Conservation (phyloP, 1,284 basidiomycete genomes). For the Porogramme epimiltina region DNA sequence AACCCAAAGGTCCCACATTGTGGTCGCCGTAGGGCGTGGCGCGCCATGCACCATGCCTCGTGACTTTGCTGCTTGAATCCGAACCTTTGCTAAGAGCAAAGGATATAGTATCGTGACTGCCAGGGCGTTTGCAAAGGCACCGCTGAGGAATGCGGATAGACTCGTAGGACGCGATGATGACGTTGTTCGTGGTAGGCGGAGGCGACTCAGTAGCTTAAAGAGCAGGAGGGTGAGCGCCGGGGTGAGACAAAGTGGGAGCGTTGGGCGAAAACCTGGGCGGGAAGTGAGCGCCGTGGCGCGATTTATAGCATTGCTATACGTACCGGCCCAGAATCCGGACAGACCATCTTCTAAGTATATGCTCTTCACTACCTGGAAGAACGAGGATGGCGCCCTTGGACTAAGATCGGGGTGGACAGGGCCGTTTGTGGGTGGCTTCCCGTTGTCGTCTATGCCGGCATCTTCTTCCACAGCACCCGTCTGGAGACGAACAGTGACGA, state of each 20-base stretch:
- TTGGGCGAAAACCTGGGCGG: slow-evolving; percentile 48
- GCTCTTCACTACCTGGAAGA: slow-evolving; percentile 33
- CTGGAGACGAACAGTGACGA: slow-evolving; percentile 53
- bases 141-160: slow-evolving; percentile 51
- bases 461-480: slow-evolving; percentile 37
- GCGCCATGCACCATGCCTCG: slow-evolving; percentile 23
- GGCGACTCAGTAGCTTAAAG: slow-evolving; percentile 51
- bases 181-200: slow-evolving; percentile 18
- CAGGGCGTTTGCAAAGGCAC: slow-evolving; percentile 45
- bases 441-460: slow-evolving; percentile 8
- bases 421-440: background rate
- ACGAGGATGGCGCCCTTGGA: slow-evolving; percentile 3
- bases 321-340: slow-evolving; percentile 58
- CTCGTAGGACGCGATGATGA: slow-evolving; percentile 21
- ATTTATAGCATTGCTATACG: background rate
- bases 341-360: slow-evolving; percentile 52
- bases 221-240: slow-evolving; percentile 56
- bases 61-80: slow-evolving; percentile 43
- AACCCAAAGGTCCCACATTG: slow-evolving; percentile 27
- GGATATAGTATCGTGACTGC: slow-evolving; percentile 53
- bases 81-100: slow-evolving; percentile 58
- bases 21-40: slow-evolving; percentile 4
- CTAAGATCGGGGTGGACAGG: background rate
- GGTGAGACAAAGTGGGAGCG: slow-evolving; percentile 51
- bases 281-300: background rate